Conservation (phyloP, 139 green algal genomes). For the Picochlorum costavermella region DNA sequence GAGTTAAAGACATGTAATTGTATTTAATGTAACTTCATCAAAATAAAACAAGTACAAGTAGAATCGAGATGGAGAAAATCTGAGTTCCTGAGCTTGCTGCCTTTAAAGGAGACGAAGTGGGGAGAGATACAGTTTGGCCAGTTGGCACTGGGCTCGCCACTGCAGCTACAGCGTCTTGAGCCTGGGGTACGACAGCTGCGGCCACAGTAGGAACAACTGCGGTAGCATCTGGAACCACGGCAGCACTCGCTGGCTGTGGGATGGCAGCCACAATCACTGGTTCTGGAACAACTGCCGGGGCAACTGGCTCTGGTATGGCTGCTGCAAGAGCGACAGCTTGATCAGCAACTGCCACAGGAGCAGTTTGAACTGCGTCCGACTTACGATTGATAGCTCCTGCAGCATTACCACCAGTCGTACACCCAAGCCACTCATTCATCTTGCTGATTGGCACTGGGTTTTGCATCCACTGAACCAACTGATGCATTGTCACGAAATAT, state of each 20-base stretch:
- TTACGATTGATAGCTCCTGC: neutral
- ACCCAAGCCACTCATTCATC: conserved; percentile 10
- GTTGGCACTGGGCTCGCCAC: too few relatives aligned
- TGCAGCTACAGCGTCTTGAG: too few relatives aligned
- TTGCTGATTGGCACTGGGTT: conserved; percentile 16
- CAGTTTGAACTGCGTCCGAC: neutral
- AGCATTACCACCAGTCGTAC: neutral
- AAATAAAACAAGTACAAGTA: neutral
- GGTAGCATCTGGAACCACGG: too few relatives aligned
- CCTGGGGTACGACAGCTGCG: too few relatives aligned
- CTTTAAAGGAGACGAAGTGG: too few relatives aligned
- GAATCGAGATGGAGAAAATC: neutral
- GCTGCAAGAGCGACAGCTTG: neutral
- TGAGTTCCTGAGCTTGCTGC: too few relatives aligned
- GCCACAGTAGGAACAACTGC: too few relatives aligned
- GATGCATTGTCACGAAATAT: conserved; percentile 27
- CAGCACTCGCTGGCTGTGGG: too few relatives aligned
- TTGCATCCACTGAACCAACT: conserved; percentile 25
- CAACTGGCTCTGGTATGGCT: neutral
- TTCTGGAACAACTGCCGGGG: neutral
- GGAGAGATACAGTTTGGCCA: too few relatives aligned
- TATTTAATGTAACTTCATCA: conserved; percentile 10
- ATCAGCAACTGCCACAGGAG: neutral
- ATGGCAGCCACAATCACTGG: too few relatives aligned
- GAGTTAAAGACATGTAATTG: conserved; percentile 3